phyloP scores from a whole-genome alignment of 306 rosid species.

The Comarum palustre region DNA sequence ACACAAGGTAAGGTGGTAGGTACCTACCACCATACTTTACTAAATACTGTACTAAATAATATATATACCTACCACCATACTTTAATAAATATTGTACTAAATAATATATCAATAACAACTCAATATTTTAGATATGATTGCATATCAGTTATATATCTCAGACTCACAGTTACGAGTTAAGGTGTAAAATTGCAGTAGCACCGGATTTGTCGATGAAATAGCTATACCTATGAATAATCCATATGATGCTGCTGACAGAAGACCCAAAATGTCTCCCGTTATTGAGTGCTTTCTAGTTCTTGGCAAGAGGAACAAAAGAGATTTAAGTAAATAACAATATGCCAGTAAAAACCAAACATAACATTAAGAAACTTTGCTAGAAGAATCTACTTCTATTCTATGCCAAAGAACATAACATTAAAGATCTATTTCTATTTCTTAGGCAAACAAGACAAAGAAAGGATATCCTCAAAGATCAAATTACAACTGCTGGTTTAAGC shows the following conservation, averaged over 20 bases:
- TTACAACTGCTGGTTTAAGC: not conserved
- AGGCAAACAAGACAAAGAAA: not conserved
- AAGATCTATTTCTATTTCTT: too few relatives aligned
- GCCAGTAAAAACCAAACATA: not conserved
- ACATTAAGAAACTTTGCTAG: not conserved
- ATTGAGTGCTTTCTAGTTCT: conserved; percentile 55
- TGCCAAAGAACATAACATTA: too few relatives aligned
- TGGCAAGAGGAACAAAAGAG: conserved; percentile 17
- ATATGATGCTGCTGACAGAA: conserved; percentile 60
- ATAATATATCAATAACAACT: too few relatives aligned
- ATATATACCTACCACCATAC: too few relatives aligned
- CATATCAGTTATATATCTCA: not conserved
- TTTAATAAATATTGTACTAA: too few relatives aligned
- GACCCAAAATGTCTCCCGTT: conserved; percentile 51
- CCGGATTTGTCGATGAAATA: conserved; percentile 1
- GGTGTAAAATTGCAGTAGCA: not conserved
- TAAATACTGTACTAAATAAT: too few relatives aligned
- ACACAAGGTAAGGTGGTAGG: too few relatives aligned
- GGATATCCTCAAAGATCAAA: not conserved
- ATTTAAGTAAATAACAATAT: not conserved
- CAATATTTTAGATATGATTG: not conserved
- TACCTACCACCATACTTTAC: too few relatives aligned
- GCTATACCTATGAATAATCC: conserved; percentile 64
- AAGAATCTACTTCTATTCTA: too few relatives aligned
- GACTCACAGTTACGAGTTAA: not conserved